phyloP scores from a whole-genome alignment of 352 stramenopile species.

The Pythium chondricola region DNA sequence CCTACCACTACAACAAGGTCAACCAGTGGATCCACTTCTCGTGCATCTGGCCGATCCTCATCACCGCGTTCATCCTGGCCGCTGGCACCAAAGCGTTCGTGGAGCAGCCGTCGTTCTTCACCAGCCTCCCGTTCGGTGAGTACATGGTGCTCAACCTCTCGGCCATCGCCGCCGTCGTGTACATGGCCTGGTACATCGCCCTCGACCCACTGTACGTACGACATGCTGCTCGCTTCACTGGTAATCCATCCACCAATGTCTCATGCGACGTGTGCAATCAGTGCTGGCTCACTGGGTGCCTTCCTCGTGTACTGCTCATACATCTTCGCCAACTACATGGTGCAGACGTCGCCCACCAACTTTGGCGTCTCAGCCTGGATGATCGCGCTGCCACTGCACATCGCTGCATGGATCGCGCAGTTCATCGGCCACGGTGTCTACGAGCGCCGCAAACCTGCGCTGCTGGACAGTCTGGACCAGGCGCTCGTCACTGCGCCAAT shows the following conservation, averaged over 20 bases:
- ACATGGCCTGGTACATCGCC: slow-evolving; percentile 78
- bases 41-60: slow-evolving; percentile 84
- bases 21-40: slow-evolving; percentile 80
- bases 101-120: slow-evolving; percentile 18
- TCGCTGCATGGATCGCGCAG: slow-evolving; percentile 60
- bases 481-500: slow-evolving; percentile 74
- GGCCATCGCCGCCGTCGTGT: slow-evolving; percentile 40
- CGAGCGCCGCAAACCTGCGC: slow-evolving; percentile 73
- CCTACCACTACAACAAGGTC: slow-evolving; percentile 76
- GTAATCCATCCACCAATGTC: background rate
- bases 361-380: slow-evolving; percentile 41
- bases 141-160: slow-evolving; percentile 66
- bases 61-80: slow-evolving; percentile 63
- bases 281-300: slow-evolving; percentile 49
- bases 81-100: slow-evolving; percentile 32
- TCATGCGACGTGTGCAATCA: background rate
- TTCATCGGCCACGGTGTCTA: slow-evolving; percentile 86
- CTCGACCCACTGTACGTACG: slow-evolving; percentile 46
- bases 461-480: slow-evolving; percentile 84
- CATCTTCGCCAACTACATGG: slow-evolving; percentile 55
- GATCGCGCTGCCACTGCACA: slow-evolving; percentile 49
- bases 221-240: background rate
- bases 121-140: slow-evolving; percentile 25
- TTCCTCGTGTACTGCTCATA: slow-evolving; percentile 43
- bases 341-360: slow-evolving; percentile 23